Evolutionary conservation across 768 basidiomycete genomes (phyloP), one percentile per base, ranked within the genome.

Genomic region (Candolleomyces eurysporus): DNA sequence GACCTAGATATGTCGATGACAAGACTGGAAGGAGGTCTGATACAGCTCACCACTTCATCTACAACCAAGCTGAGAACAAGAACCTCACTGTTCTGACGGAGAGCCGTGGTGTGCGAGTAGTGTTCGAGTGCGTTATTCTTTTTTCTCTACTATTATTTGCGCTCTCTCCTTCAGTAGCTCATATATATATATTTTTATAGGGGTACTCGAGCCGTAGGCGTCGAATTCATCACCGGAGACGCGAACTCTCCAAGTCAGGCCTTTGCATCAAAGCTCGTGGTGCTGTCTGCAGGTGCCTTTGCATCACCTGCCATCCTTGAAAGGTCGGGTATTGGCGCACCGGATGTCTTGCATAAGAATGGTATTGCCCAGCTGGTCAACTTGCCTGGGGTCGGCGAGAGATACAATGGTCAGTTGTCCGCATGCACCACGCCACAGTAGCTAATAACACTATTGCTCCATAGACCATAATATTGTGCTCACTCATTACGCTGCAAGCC

Each of bases 371-470:
- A 78, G 60, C 54, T 84, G 26, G 78, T 89, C 16, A 84, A 90
- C 58, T 81, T 92, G 14, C 89, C 90, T 1, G 88, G 87, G 17
- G 91, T 95, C 0, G 91, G 92, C 11, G 87, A 89, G 67, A 83
- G 90, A 63, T 85, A 83, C 57, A 77, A 80, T 64, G 85, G 84
- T 82, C 56, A 43, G 68, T 58, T n/a, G 8, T 43, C 40, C 54
- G 16, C 17, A 36, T 10, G 32, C 5, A 39, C 42, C 26, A 16
- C 42, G 19, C 36, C 45, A 52, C 21, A 39, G 26, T 26, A 21
- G 2, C 39, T 39, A 48, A 32, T 30, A 32, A 48, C 60, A 14
- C 39, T 52, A 43, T 22, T 22, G 36, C 54, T 57, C 8, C 51
- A 26, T 40, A 83, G 82, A 82, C 63, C 82, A 82, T 61, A 78